Base-by-base conservation (phyloP, 352 stramenopile genomes). In the Pythium scleroteichum region DNA sequence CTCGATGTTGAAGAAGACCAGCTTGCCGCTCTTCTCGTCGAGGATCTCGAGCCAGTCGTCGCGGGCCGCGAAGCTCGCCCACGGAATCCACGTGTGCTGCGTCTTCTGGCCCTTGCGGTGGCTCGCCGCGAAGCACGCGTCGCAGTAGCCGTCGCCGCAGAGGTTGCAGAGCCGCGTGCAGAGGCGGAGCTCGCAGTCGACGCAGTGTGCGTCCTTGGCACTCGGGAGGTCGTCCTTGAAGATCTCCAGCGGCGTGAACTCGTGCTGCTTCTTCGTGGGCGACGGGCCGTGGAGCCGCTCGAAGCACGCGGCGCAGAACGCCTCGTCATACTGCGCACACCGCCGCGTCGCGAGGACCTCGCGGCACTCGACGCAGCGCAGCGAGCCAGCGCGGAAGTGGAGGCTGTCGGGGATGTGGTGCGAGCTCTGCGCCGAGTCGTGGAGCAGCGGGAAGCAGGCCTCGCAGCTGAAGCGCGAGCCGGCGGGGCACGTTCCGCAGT, bases 21-120 rank as follows among this genome's bases (percentile, higher is more conserved):
- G 75, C 13, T 66, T 46, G n/a, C 68, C 54, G 5, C 53, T 59
- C 44, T 73, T 85, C 0, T 78, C 72, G 54, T 90, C 79, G 24
- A 67, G 71, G 52, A 92, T 85, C 57, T 90, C 81, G 63, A 92
- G 73, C 83, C 83, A 92, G 55, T 92, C 83, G 16, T 75, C 81
- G 3, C 76, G 59, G 22, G 77, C 70, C 8, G 72, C 69, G 22
- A 87, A 85, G 3, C 72, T 66, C 7, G 69, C 57, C 71, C 81
- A 91, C 8, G 78, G 32, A 3, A 90, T 62, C 72, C 64, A 90
- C 17, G 83, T 89, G 62, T 94, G 85, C 26, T 72, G 59, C 17
- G 62, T 53, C 23, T 89, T 90, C 23, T 75, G 69, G n/a, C 83
- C 85, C 33, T 84, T 87, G 6, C 56, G 64, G 46, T 94, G 85